Conservation (phyloP, 2,329 filamentous ascomycete genomes). For the Oidium heveae region DNA sequence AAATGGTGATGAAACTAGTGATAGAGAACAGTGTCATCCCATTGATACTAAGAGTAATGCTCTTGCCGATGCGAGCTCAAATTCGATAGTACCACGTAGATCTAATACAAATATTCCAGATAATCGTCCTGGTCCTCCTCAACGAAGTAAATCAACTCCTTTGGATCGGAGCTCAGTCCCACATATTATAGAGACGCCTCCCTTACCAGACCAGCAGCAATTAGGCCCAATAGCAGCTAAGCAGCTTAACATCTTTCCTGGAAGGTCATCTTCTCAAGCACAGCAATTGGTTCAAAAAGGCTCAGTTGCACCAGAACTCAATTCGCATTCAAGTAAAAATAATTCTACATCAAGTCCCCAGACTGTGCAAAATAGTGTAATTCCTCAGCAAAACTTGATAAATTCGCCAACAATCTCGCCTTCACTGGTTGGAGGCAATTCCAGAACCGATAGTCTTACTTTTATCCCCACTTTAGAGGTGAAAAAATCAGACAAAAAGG, state of each 20-base stretch:
- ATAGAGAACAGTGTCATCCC: not conserved
- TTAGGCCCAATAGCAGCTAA: not conserved
- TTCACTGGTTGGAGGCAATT: constrained; percentile 42
- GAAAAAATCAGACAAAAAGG: constrained; percentile 47
- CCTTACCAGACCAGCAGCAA: constrained; percentile 8
- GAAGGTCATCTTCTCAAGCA: constrained; percentile 28
- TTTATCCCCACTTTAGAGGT: constrained; percentile 65
- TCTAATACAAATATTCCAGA: not conserved
- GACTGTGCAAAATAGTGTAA: not conserved
- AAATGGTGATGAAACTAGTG: not conserved
- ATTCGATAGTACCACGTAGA: not conserved
- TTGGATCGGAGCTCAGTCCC: constrained; percentile 20
- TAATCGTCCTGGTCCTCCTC: constrained; percentile 11
- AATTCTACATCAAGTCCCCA: constrained; percentile 13
- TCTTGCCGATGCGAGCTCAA: not conserved
- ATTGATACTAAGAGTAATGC: not conserved
- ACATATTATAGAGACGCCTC: constrained; percentile 39
- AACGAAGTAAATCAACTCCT: constrained; percentile 10
- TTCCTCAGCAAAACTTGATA: constrained; percentile 16
- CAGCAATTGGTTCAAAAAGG: constrained; percentile 3
- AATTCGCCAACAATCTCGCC: constrained; percentile 41
- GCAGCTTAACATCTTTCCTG: constrained; percentile 18
- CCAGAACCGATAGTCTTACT: constrained; percentile 51
- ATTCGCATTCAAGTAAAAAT: constrained; percentile 21
- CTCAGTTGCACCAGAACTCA: constrained; percentile 19